These are phyloP conservation scores for Diplotaxis tenuifolia DNA, from an alignment of 345 rosid genomes.

Conservation along the genomic window DNA sequence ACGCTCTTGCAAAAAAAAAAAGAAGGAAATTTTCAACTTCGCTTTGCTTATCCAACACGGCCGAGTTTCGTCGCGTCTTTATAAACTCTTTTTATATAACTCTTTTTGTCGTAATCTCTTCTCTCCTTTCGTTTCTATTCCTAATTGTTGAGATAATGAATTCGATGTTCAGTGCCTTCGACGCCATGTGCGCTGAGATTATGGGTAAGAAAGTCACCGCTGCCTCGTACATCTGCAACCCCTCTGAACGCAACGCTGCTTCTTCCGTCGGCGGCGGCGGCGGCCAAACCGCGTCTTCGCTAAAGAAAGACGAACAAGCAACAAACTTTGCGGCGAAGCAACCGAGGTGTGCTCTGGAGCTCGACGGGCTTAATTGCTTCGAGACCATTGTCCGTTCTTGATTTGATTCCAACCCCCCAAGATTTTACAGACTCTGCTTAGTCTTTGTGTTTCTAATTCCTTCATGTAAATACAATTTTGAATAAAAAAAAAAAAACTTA, in stretches of 20 bases:
- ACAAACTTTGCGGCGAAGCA: slow-evolving; percentile 6
- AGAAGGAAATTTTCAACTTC: slow-evolving; percentile 32
- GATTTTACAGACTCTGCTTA: neutral
- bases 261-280: slow-evolving; percentile 3
- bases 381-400: slow-evolving; percentile 54
- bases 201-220: slow-evolving; percentile 45
- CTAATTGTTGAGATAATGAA: slow-evolving; percentile 44
- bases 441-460: neutral
- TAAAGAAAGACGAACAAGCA: slow-evolving; percentile 25
- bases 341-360: slow-evolving; percentile 53
- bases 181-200: slow-evolving; percentile 58
- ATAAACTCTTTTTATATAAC: neutral
- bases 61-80: slow-evolving; percentile 40
- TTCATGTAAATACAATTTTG: slow-evolving; percentile 18
- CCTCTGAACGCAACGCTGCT: slow-evolving; percentile 25
- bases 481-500: too few species aligned
- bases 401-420: slow-evolving; percentile 6
- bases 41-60: slow-evolving; percentile 17
- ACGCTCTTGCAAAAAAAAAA: neutral
- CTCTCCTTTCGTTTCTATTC: neutral
- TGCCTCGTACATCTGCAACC: slow-evolving; percentile 8
- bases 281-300: slow-evolving; percentile 2
- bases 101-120: neutral
- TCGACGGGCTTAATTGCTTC: slow-evolving; percentile 69
- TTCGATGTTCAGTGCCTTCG: slow-evolving; percentile 75